A percentile compares a stretch with the other conserved stretches of the same genome.
These are phyloP conservation scores for Astrothelium subdiscretum DNA, from an alignment of 495 filamentous ascomycete genomes.

Conservation along the genomic window DNA sequence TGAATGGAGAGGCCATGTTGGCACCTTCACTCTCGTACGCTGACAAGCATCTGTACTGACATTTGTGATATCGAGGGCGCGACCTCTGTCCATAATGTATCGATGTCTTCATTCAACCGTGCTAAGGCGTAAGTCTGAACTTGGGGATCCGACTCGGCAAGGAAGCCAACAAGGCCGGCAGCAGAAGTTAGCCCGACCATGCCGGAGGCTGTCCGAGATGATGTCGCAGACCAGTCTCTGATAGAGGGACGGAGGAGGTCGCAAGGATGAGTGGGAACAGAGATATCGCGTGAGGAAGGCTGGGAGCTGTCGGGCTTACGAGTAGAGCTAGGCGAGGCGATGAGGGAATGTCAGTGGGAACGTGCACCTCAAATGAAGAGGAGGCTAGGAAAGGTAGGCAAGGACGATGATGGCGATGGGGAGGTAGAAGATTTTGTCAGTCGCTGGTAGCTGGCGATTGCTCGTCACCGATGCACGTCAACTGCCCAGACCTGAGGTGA, in stretches of 20 bases:
- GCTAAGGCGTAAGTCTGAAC: conserved; percentile 88
- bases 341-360: not conserved
- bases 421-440: not conserved
- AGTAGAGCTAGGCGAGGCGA: not conserved
- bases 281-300: conserved; percentile 17
- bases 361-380: not conserved
- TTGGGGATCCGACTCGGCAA: conserved; percentile 86
- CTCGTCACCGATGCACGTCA: not conserved
- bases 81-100: conserved; percentile 94
- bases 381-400: not conserved
- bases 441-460: not conserved
- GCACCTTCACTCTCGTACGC: not conserved
- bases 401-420: not conserved
- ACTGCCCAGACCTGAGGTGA: no score
- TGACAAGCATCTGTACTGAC: conserved; percentile 41
- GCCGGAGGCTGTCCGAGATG: conserved; percentile 15
- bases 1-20: not conserved
- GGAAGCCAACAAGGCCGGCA: conserved; percentile 86
- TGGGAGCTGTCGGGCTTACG: not conserved
- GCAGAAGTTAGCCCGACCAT: conserved; percentile 96
- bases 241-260: conserved; percentile 3
- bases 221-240: not conserved
- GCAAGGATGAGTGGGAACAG: not conserved
- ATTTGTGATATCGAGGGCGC: conserved; percentile 85
- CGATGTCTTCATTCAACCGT: conserved; percentile 88